Conservation (phyloP, 2,329 filamentous ascomycete species). For the Leptosphaerulina australis region DNA sequence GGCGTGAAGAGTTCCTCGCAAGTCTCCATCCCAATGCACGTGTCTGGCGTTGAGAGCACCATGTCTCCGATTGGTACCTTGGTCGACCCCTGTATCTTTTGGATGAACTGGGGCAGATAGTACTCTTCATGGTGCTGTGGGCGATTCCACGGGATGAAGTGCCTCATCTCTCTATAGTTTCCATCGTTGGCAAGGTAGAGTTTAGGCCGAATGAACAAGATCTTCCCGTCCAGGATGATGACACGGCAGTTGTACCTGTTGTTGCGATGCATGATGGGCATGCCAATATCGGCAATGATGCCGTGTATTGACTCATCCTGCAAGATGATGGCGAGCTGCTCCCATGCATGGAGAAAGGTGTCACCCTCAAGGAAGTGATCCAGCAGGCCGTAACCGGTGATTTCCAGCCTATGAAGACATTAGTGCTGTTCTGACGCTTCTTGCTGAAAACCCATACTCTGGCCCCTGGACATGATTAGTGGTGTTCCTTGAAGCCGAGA, state of each 20-base stretch:
- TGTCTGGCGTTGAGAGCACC: conserved; percentile 66
- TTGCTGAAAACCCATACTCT: too few relatives aligned
- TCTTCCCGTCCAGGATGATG: conserved; percentile 68
- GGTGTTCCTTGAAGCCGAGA: background rate
- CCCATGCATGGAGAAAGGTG: conserved; percentile 51
- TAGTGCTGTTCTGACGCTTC: background rate
- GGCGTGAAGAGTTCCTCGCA: conserved; percentile 59
- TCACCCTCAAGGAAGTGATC: conserved; percentile 61
- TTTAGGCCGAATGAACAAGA: conserved; percentile 75
- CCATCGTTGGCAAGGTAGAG: conserved; percentile 74
- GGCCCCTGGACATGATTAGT: conserved; percentile 9
- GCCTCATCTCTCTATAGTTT: conserved; percentile 55
- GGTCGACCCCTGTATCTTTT: conserved; percentile 58
- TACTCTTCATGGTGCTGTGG: conserved; percentile 67
- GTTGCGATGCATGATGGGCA: conserved; percentile 63
- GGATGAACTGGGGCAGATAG: conserved; percentile 62
- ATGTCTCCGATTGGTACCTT: conserved; percentile 72
- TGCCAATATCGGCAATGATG: conserved; percentile 53
- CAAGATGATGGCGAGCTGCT: conserved; percentile 67
- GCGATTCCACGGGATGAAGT: conserved; percentile 45
- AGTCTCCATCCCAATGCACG: conserved; percentile 67
- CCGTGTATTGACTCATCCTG: conserved; percentile 64
- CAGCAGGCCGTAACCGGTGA: conserved; percentile 49
- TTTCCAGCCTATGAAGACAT: conserved; percentile 47
- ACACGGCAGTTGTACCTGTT: conserved; percentile 68